Conservation (phyloP, 768 basidiomycete genomes). For the Tylopilus subfusipes region DNA sequence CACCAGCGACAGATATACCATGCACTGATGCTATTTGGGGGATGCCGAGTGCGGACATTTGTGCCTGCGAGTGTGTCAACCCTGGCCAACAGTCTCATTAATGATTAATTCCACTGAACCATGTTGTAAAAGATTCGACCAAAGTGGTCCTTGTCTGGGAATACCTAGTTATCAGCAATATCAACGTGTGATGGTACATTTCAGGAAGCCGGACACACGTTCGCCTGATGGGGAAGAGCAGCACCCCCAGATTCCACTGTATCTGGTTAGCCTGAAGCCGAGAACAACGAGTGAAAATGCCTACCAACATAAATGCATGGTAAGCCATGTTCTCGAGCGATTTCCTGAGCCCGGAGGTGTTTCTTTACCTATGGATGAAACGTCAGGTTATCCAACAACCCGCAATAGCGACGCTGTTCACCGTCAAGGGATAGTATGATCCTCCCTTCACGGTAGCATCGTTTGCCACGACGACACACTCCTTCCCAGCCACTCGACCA, state of each 20-base stretch:
- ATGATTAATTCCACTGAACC: slow-evolving; percentile 41
- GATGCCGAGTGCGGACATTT: slow-evolving; percentile 89
- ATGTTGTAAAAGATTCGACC: slow-evolving; percentile 97
- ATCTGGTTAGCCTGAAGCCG: slow-evolving; percentile 3
- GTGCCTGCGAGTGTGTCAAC: slow-evolving; percentile 53
- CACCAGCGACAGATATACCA: slow-evolving; percentile 89
- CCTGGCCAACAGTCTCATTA: background rate
- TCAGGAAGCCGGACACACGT: slow-evolving; percentile 35
- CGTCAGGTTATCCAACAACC: background rate
- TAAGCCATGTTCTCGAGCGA: slow-evolving; percentile 85
- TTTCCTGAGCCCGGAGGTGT: slow-evolving; percentile 89
- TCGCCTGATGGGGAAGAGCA: slow-evolving; percentile 88
- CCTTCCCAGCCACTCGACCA: slow-evolving; percentile 71
- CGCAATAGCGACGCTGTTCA: slow-evolving; percentile 24
- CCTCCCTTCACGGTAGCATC: slow-evolving; percentile 94
- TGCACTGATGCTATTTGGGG: slow-evolving; percentile 93
- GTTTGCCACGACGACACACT: slow-evolving; percentile 90
- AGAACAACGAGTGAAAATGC: slow-evolving; percentile 21
- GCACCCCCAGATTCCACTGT: slow-evolving; percentile 93
- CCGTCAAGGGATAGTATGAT: slow-evolving; percentile 86
- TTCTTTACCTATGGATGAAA: slow-evolving; percentile 72
- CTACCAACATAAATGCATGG: slow-evolving; percentile 91
- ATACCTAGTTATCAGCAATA: slow-evolving; percentile 45
- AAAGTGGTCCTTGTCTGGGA: slow-evolving; percentile 94
- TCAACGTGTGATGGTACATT: background rate